phyloP scores from a whole-genome alignment of 2,329 filamentous ascomycete genomes.

The Phialemonium atrogriseum region DNA sequence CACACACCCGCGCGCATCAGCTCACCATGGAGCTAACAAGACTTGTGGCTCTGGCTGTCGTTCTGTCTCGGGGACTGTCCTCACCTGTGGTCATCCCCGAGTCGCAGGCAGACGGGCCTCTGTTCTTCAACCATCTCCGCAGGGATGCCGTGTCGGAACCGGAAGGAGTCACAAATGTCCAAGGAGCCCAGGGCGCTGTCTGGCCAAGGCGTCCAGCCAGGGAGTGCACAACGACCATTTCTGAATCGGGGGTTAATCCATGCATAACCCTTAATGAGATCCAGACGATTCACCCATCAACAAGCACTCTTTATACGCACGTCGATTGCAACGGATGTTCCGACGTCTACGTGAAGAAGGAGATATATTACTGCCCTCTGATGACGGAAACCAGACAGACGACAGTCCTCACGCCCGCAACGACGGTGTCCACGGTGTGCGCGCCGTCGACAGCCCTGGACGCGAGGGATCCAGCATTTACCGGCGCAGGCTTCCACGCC shows the following conservation, averaged over 20 bases:
- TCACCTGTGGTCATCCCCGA: no score
- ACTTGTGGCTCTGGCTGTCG: no score
- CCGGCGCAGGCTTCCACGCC: no score
- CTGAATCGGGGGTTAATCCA: conserved; percentile 15
- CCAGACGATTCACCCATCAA: conserved; percentile 18
- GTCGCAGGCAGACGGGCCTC: no score
- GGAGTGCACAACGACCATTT: conserved; percentile 18
- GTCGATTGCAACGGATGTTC: conserved; percentile 25
- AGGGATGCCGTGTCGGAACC: no score
- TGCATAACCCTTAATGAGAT: conserved; percentile 21
- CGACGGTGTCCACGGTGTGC: conserved; percentile 20
- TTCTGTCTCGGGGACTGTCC: no score
- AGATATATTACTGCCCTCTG: conserved; percentile 18
- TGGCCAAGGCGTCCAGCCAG: conserved; percentile 2
- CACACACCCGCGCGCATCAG: no score
- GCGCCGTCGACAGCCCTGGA: conserved; percentile 5
- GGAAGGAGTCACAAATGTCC: no score
- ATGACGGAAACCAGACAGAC: conserved; percentile 11
- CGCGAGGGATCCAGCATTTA: no score
- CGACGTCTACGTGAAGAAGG: conserved; percentile 12
- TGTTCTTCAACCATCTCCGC: no score
- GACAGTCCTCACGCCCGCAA: conserved; percentile 14
- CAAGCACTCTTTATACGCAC: conserved; percentile 12
- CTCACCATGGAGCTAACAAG: no score
- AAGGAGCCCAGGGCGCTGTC: no score